Conservation (phyloP, 306 rosid genomes). For the Lathyrus oleraceus region DNA sequence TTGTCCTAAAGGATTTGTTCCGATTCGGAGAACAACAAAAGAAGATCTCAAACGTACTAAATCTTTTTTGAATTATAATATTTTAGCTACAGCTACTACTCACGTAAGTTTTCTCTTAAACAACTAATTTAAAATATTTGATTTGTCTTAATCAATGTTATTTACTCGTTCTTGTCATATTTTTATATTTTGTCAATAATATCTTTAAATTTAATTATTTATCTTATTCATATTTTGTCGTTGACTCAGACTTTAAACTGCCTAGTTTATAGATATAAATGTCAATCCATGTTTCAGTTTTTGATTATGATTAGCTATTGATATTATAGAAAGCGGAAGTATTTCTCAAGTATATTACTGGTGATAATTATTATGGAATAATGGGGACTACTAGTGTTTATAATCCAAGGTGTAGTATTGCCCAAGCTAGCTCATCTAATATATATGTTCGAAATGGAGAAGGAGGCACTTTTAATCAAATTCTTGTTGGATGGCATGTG, state of each 20-base stretch:
- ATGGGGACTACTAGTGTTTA: background rate
- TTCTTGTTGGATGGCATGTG: background rate
- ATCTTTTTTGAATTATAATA: background rate
- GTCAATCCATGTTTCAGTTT: background rate
- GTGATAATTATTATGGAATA: background rate
- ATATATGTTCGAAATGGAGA: background rate
- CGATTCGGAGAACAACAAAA: background rate
- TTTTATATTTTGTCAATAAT: too few species aligned
- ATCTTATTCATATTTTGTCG: too few species aligned
- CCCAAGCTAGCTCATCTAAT: background rate
- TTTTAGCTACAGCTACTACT: accelerated
- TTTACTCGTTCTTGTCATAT: too few species aligned
- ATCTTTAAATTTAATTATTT: too few species aligned
- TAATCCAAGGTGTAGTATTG: background rate
- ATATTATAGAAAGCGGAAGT: background rate
- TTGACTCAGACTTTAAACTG: too few species aligned
- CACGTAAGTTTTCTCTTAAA: background rate
- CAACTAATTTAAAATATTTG: too few species aligned
- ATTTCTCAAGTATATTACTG: accelerated
- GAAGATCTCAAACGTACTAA: background rate
- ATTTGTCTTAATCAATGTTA: too few species aligned
- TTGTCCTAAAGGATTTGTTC: background rate
- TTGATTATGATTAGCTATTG: background rate
- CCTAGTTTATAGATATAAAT: background rate
- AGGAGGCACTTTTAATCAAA: background rate